Evolutionary conservation across 306 rosid genomes (phyloP).

Genomic region (Casuarina glauca): DNA sequence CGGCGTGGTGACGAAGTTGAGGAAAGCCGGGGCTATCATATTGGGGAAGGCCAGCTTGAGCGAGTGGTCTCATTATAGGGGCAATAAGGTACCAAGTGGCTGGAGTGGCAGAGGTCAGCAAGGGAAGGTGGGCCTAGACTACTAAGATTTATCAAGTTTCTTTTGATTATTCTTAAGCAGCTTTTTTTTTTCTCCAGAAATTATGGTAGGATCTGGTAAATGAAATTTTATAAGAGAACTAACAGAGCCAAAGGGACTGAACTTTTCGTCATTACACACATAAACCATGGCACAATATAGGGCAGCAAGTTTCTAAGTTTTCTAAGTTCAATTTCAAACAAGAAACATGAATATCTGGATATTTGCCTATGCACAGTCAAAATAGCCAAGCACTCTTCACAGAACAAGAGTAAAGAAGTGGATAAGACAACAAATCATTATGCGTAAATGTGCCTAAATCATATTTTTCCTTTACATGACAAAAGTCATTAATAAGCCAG

Average conservation of each 20-base stretch:
- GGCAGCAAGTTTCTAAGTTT: neutral
- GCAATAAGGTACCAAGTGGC: constrained; percentile 37
- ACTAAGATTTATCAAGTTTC: neutral
- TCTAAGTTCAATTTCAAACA: no score
- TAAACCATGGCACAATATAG: neutral
- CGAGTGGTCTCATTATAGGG: constrained; percentile 49
- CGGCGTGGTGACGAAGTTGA: constrained; percentile 42
- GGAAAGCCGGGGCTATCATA: constrained; percentile 54
- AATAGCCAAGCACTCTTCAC: no score
- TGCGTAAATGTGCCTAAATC: no score
- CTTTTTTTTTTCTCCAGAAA: neutral
- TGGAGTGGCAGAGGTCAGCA: constrained; percentile 55
- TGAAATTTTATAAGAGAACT: no score
- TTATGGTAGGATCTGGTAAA: neutral
- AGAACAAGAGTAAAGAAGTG: no score
- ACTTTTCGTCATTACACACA: neutral
- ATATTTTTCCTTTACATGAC: no score
- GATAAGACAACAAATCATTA: no score
- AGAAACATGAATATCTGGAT: no score
- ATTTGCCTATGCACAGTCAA: no score
- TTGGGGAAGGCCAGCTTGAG: constrained; percentile 59
- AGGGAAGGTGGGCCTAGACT: constrained; percentile 39
- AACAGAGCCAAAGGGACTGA: neutral
- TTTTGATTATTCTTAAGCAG: neutral
- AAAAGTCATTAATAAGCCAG: no score